phyloP scores from a whole-genome alignment of 1,139 yeast genomes.

The Arxiozyma bovina region DNA sequence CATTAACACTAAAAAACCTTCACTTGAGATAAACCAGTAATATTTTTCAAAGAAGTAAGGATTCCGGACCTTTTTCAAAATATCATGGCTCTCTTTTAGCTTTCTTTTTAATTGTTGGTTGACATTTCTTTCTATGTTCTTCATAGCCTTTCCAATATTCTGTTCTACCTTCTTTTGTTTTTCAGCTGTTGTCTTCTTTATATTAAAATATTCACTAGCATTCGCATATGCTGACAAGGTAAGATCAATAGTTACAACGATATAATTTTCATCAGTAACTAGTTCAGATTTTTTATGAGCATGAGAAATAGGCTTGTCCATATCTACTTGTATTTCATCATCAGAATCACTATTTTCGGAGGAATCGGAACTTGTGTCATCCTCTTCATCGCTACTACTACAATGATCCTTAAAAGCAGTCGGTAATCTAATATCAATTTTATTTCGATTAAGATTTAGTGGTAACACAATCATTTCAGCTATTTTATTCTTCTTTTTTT shows the following conservation, averaged over 20 bases:
- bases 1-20: constrained; percentile 78
- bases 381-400: not conserved
- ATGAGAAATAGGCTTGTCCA: constrained; percentile 3
- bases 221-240: constrained; percentile 77
- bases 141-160: constrained; percentile 69
- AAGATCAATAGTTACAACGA: constrained; percentile 58
- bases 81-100: constrained; percentile 55
- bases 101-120: constrained; percentile 60
- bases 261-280: constrained; percentile 3
- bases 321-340: constrained; percentile 8
- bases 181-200: constrained; percentile 64
- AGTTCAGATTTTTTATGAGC: constrained; percentile 7
- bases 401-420: constrained; percentile 12
- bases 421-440: constrained; percentile 47
- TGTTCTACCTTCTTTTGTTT: constrained; percentile 77
- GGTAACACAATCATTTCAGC: constrained; percentile 62
- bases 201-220: constrained; percentile 77
- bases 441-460: constrained; percentile 60
- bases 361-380: constrained; percentile 3
- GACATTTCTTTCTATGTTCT: constrained; percentile 76
- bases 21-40: constrained; percentile 84
- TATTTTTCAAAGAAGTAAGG: constrained; percentile 92
- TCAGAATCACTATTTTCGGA: constrained; percentile 11
- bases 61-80: constrained; percentile 55
- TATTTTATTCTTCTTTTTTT: constrained; percentile 54